Evolutionary conservation across 768 basidiomycete species (phyloP), one percentile per base, ranked within the genome.

Genomic region (Lanmaoa rubissima): DNA sequence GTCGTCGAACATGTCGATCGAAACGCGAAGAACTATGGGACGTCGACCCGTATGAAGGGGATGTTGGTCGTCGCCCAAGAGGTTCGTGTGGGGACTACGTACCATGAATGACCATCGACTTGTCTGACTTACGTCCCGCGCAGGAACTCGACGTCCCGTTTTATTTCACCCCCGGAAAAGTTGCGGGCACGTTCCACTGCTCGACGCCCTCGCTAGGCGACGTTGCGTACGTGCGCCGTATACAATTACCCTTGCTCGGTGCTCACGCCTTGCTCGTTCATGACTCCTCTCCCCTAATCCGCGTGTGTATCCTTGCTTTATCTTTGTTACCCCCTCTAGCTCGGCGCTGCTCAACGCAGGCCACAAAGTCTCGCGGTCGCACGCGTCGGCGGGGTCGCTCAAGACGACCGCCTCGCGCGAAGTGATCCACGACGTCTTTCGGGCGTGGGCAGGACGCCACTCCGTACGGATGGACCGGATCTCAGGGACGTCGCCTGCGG

Each of bases 31-130:
- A 79, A 79, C 40, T 98, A 94, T 66, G 87, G 88, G 11, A 98
- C 95, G 0, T 79, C 82, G 16, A 63, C 81, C 0, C 80, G 97
- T 51, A 98, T 99, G 88, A 90, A 87, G 72, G 97, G 97, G 1
- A 98, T 99, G 97, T 75, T 98, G 45, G 86, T 88, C 8, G 81
- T 97, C 3, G 94, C 95, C 1, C 83, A 86, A 71, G 89, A 96
- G 77, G 96, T 90, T 45, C 41, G 82, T 71, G n/a, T 16, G 4
- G 24, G 28, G 49, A 13, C n/a, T 28, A 24, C 26, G 19, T 50
- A 26, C 39, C 4, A 36, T 13, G 21, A 13, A 19, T 42, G 14
- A 5, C 12, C 12, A 11, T 8, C 9, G 17, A 32, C 4, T 28
- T n/a, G 36, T 58, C 38, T 51, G 41, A 63, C 21, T 8, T 24